Percentiles rank a stretch among this genome's conserved stretches.
phyloP scores from a whole-genome alignment of 1,284 basidiomycete species.

The Pseudozyma thailandica region DNA sequence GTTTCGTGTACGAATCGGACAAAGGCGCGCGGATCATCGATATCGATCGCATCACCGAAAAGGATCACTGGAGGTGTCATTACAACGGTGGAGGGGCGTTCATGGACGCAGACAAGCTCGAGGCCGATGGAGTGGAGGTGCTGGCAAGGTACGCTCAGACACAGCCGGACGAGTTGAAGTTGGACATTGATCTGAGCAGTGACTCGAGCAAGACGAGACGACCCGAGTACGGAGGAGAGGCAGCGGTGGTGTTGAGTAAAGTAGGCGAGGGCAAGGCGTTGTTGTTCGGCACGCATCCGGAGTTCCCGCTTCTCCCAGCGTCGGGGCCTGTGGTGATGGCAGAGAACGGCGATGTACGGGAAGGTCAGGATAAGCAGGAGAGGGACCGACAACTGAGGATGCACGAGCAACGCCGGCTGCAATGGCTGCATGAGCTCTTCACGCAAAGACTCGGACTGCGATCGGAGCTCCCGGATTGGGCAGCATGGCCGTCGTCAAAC shows the following conservation, averaged over 20 bases:
- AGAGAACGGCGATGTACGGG: constrained; percentile 17
- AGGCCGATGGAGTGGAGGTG: constrained; percentile 62
- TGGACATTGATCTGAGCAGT: constrained; percentile 35
- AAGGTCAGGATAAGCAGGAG: constrained; percentile 18
- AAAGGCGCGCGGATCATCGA: constrained; percentile 69
- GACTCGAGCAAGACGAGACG: not conserved
- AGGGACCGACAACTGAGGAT: constrained; percentile 19
- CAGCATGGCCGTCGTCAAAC: not conserved
- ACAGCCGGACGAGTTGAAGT: constrained; percentile 31
- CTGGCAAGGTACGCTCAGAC: constrained; percentile 69
- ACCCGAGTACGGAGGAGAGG: constrained; percentile 45
- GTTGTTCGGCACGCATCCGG: constrained; percentile 76
- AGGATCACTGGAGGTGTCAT: constrained; percentile 66
- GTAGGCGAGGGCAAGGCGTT: constrained; percentile 74
- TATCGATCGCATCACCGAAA: constrained; percentile 44
- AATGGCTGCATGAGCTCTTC: constrained; percentile 39
- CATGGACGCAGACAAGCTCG: constrained; percentile 63
- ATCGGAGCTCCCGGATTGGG: constrained; percentile 43
- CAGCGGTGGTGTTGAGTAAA: constrained; percentile 73
- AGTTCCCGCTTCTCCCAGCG: constrained; percentile 72
- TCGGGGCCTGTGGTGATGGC: constrained; percentile 41
- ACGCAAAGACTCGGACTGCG: constrained; percentile 24
- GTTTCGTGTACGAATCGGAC: constrained; percentile 73
- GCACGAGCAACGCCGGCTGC: constrained; percentile 33
- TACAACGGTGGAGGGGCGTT: constrained; percentile 74